A percentile compares a stretch with the other conserved stretches of the same genome.
Evolutionary conservation across 2,329 filamentous ascomycete species (phyloP).

Genomic region (Pyrenochaeta sp.): DNA sequence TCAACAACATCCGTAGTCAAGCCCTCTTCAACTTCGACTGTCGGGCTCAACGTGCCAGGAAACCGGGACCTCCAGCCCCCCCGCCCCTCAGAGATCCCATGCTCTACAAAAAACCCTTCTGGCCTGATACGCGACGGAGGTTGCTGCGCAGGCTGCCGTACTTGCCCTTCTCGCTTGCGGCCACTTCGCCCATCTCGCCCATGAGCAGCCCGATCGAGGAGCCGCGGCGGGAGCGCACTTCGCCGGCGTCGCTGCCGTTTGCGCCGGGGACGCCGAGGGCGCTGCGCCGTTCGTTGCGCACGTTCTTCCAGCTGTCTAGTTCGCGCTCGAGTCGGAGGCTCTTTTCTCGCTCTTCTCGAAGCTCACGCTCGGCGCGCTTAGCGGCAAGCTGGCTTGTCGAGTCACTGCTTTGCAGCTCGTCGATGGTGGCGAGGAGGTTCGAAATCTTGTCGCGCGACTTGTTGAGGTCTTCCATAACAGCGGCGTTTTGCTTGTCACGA

Average conservation of each 20-base stretch:
- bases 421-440: constrained; percentile 87
- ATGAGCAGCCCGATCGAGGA: constrained; percentile 51
- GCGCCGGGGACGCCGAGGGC: constrained; percentile 42
- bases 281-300: constrained; percentile 67
- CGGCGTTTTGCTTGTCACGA: constrained; percentile 83
- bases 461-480: constrained; percentile 82
- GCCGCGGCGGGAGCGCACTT: constrained; percentile 52
- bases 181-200: constrained; percentile 45
- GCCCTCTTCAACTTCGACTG: constrained; percentile 37
- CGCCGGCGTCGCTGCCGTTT: constrained; percentile 52
- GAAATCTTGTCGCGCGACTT: constrained; percentile 91
- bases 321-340: constrained; percentile 83
- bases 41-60: constrained; percentile 33
- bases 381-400: constrained; percentile 80
- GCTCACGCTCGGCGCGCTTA: constrained; percentile 86
- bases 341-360: constrained; percentile 88
- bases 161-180: constrained; percentile 40
- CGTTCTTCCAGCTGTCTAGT: constrained; percentile 78
- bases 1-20: constrained; percentile 19
- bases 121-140: constrained; percentile 54
- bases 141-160: constrained; percentile 39
- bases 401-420: constrained; percentile 90
- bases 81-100: constrained; percentile 40
- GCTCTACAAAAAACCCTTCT: constrained; percentile 60
- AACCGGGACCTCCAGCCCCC: constrained; percentile 40